phyloP scores from a whole-genome alignment of 495 filamentous ascomycete species.

The Symbiotaphrina buchneri region DNA sequence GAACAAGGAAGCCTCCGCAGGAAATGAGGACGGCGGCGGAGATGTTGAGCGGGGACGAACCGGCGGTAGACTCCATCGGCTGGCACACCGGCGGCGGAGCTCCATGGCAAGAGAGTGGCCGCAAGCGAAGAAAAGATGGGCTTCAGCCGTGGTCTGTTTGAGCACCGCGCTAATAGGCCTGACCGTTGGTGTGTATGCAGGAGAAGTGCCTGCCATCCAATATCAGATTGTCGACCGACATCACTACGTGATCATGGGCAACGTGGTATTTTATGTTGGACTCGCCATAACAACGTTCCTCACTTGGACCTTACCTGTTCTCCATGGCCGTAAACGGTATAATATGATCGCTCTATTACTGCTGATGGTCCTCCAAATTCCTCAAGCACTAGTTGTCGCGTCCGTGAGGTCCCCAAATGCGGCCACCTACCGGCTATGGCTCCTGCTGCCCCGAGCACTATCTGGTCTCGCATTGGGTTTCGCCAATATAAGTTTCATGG shows the following conservation, averaged over 20 bases:
- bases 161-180: slow-evolving; percentile 45
- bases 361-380: slow-evolving; percentile 51
- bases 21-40: no score
- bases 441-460: slow-evolving; percentile 35
- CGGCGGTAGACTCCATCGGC: slow-evolving; percentile 5
- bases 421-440: slow-evolving; percentile 27
- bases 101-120: slow-evolving; percentile 40
- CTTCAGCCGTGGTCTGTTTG: slow-evolving; percentile 42
- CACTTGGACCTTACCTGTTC: slow-evolving; percentile 52
- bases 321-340: slow-evolving; percentile 59
- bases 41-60: neutral
- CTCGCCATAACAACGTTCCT: slow-evolving; percentile 42
- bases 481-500: slow-evolving; percentile 50
- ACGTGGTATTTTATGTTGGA: slow-evolving; percentile 46
- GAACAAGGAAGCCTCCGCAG: no score
- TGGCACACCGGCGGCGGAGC: slow-evolving; percentile 10
- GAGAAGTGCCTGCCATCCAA: slow-evolving; percentile 52
- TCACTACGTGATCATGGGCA: slow-evolving; percentile 45
- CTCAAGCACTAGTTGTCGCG: slow-evolving; percentile 41
- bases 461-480: slow-evolving; percentile 50
- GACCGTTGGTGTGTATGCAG: slow-evolving; percentile 49
- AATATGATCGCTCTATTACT: slow-evolving; percentile 36
- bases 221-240: slow-evolving; percentile 42
- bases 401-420: slow-evolving; percentile 28
- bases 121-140: slow-evolving; percentile 35